These are phyloP conservation scores for Plectosphaerella plurivora DNA, from an alignment of 2,329 filamentous ascomycete genomes.

Conservation along the genomic window DNA sequence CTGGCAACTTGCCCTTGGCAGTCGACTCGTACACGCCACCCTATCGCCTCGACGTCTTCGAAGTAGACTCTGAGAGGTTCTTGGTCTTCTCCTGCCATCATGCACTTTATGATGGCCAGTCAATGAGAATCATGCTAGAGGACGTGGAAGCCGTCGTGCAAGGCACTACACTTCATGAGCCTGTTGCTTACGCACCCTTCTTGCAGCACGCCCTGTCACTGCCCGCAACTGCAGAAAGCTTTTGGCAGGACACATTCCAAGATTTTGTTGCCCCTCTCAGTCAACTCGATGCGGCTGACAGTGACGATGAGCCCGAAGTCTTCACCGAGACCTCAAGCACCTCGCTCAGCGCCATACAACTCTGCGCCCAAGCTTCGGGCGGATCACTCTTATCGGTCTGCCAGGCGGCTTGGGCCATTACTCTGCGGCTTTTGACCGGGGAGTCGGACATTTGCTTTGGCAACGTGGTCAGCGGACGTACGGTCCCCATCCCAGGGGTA, in stretches of 20 bases:
- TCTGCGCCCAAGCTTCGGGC: slow-evolving; percentile 45
- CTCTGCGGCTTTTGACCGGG: slow-evolving; percentile 53
- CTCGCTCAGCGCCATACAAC: slow-evolving; percentile 41
- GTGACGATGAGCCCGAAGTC: too few relatives aligned
- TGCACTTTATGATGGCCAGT: slow-evolving; percentile 80
- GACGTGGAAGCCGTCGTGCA: slow-evolving; percentile 63
- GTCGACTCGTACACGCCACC: slow-evolving; percentile 42
- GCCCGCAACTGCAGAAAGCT: slow-evolving; percentile 47
- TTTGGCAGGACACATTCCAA: slow-evolving; percentile 60
- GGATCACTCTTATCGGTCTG: slow-evolving; percentile 62
- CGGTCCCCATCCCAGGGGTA: slow-evolving; percentile 58
- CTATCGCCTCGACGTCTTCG: slow-evolving; percentile 38
- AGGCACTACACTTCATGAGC: slow-evolving; percentile 37
- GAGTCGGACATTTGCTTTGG: slow-evolving; percentile 76
- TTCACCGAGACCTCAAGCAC: slow-evolving; percentile 8
- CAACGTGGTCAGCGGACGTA: slow-evolving; percentile 77
- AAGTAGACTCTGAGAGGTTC: slow-evolving; percentile 22
- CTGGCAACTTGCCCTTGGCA: slow-evolving; percentile 27
- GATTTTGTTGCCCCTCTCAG: slow-evolving; percentile 35
- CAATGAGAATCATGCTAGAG: slow-evolving; percentile 62
- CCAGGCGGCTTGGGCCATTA: slow-evolving; percentile 68
- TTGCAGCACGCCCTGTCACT: slow-evolving; percentile 52
- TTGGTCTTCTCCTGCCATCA: slow-evolving; percentile 64
- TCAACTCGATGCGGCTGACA: background rate
- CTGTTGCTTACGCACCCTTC: slow-evolving; percentile 59